phyloP scores from a whole-genome alignment of 345 rosid genomes.

The Luvunga scandens region DNA sequence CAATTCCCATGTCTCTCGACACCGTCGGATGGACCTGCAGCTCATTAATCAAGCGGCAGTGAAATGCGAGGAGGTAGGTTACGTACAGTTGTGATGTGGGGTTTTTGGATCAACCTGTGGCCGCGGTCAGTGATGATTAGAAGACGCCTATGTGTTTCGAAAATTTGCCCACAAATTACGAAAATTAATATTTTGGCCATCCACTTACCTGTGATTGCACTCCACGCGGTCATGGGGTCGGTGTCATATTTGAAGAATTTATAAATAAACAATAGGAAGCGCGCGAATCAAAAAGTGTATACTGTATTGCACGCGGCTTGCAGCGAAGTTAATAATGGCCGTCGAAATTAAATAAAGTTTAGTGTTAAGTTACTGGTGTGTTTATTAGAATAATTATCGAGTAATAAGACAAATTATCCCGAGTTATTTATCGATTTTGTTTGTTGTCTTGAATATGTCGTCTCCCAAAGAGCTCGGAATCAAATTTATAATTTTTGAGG shows the following conservation, averaged over 20 bases:
- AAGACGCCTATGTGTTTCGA: not conserved
- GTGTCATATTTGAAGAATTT: not conserved
- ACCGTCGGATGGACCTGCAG: not conserved
- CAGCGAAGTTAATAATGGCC: not conserved
- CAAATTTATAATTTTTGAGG: not conserved
- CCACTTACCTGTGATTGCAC: not conserved
- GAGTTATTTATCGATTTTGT: not conserved
- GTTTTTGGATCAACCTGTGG: not conserved
- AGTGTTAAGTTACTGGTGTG: no score
- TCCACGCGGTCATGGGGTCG: not conserved
- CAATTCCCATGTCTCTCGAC: not conserved
- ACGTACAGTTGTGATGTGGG: not conserved
- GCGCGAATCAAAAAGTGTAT: not conserved
- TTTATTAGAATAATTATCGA: not conserved
- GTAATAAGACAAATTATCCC: not conserved
- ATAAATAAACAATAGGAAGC: not conserved
- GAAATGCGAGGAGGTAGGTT: not conserved
- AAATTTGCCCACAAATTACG: not conserved
- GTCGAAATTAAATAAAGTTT: not conserved
- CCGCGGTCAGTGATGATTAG: constrained; percentile 8
- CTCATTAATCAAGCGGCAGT: not conserved
- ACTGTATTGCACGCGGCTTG: not conserved
- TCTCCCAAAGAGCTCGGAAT: not conserved
- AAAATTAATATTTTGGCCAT: no score
- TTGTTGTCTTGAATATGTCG: not conserved